These are phyloP conservation scores for Annulohypoxylon nitens DNA, from an alignment of 495 filamentous ascomycete species.

Conservation along the genomic window DNA sequence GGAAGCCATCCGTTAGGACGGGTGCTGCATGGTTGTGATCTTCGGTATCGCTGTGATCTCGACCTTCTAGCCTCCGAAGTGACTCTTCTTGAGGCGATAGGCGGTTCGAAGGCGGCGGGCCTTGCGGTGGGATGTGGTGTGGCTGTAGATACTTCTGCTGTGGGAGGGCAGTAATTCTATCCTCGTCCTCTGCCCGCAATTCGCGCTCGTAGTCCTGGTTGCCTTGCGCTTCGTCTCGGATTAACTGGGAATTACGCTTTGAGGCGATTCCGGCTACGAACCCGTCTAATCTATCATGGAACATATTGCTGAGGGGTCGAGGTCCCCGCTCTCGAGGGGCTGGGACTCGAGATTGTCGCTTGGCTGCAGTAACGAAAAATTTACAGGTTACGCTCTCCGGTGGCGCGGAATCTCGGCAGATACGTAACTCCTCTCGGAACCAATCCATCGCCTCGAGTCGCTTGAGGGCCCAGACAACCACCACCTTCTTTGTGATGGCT, in stretches of 20 bases:
- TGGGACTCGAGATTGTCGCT: slow-evolving; percentile 61
- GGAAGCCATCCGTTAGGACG: slow-evolving; percentile 35
- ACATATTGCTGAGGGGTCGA: slow-evolving; percentile 73
- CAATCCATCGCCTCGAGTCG: slow-evolving; percentile 93
- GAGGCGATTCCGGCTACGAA: slow-evolving; percentile 83
- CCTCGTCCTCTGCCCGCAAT: slow-evolving; percentile 86
- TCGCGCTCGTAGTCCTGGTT: slow-evolving; percentile 82
- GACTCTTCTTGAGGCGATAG: slow-evolving; percentile 57
- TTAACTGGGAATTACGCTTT: slow-evolving; percentile 84
- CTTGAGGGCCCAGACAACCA: slow-evolving; percentile 92
- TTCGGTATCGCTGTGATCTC: slow-evolving; percentile 47
- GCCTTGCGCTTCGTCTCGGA: slow-evolving; percentile 83
- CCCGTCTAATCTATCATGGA: slow-evolving; percentile 87
- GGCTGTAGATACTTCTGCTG: slow-evolving; percentile 68
- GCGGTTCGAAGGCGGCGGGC: slow-evolving; percentile 56
- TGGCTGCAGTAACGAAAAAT: slow-evolving; percentile 88
- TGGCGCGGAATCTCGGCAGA: slow-evolving; percentile 87
- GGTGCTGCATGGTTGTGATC: slow-evolving; percentile 28
- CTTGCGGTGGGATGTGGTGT: slow-evolving; percentile 60
- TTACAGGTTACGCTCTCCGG: slow-evolving; percentile 89
- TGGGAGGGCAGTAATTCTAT: slow-evolving; percentile 85
- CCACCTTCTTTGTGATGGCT: slow-evolving; percentile 88
- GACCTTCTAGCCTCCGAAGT: slow-evolving; percentile 60
- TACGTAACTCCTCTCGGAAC: slow-evolving; percentile 95
- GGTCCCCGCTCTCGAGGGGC: slow-evolving; percentile 63